Evolutionary conservation across 2,329 filamentous ascomycete genomes (phyloP).

Genomic region (Hirsutella minnesotensis): DNA sequence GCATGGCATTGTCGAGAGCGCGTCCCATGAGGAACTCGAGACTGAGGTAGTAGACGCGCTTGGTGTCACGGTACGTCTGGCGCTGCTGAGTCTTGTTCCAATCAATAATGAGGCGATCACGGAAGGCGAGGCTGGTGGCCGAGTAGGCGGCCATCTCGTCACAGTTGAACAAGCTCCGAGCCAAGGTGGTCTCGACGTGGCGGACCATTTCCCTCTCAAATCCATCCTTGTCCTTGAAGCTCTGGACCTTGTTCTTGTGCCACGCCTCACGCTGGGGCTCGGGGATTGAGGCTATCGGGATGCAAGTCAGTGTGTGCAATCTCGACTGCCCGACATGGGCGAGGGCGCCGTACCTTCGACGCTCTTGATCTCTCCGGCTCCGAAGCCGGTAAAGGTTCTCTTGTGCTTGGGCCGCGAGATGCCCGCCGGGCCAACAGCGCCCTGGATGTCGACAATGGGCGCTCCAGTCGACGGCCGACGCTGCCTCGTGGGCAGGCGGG

Average conservation of each 20-base stretch:
- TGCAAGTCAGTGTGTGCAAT: too few relatives aligned
- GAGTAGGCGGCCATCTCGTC: constrained; percentile 90
- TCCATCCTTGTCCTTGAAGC: constrained; percentile 68
- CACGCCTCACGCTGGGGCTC: constrained; percentile 77
- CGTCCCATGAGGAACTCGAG: constrained; percentile 97
- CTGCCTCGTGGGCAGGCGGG: constrained; percentile 47
- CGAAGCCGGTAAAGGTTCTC: constrained; percentile 91
- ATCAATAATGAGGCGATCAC: constrained; percentile 83
- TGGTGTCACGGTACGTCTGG: constrained; percentile 81
- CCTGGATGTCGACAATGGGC: constrained; percentile 76
- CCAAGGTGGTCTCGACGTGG: constrained; percentile 92
- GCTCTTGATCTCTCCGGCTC: constrained; percentile 79
- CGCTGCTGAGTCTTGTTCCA: constrained; percentile 98
- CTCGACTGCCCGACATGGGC: too few relatives aligned
- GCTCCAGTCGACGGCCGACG: constrained; percentile 71
- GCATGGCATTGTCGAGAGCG: constrained; percentile 94
- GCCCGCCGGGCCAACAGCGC: constrained; percentile 75
- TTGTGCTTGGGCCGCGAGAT: constrained; percentile 88
- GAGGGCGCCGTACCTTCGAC: constrained; percentile 74
- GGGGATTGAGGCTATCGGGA: constrained; percentile 56
- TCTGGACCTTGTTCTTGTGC: constrained; percentile 50
- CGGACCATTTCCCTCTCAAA: constrained; percentile 81
- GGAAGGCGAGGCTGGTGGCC: constrained; percentile 81
- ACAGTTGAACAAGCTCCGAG: constrained; percentile 95
- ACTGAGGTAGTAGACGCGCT: constrained; percentile 94